phyloP scores from a whole-genome alignment of 2,329 filamentous ascomycete species.

The Chalaropsis thielavioides region DNA sequence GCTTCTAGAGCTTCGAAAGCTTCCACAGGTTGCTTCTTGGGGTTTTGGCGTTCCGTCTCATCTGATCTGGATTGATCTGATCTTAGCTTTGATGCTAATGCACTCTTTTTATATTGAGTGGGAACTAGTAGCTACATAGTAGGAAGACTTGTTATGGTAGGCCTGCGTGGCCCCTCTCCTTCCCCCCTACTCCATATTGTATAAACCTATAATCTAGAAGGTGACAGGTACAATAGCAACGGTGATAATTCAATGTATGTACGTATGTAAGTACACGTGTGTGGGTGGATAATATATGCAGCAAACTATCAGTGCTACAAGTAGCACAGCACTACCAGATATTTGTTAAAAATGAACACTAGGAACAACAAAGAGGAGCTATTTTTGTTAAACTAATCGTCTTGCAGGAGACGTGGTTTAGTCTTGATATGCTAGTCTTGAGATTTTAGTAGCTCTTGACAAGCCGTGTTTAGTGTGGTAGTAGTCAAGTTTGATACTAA shows the following conservation, averaged over 20 bases:
- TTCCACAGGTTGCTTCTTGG: background rate
- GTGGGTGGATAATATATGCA: background rate
- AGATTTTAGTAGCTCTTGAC: background rate
- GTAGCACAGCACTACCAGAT: background rate
- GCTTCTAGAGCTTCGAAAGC: conserved; percentile 3
- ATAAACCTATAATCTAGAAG: too few relatives aligned
- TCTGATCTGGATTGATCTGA: background rate
- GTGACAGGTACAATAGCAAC: background rate
- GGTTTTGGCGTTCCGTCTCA: background rate
- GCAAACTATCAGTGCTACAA: background rate
- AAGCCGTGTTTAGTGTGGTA: background rate
- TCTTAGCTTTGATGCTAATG: background rate
- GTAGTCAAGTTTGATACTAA: background rate
- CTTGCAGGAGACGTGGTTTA: background rate
- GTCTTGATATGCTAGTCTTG: background rate
- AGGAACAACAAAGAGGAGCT: background rate
- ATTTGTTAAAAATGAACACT: background rate
- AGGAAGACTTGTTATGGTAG: background rate
- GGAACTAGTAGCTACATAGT: background rate
- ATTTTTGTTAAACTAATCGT: background rate
- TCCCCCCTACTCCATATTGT: background rate
- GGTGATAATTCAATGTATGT: background rate
- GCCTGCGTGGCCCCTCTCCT: background rate
- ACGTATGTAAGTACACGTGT: background rate
- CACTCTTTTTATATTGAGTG: background rate